Conservation (phyloP, 306 rosid species). For the Biancaea sappan region DNA sequence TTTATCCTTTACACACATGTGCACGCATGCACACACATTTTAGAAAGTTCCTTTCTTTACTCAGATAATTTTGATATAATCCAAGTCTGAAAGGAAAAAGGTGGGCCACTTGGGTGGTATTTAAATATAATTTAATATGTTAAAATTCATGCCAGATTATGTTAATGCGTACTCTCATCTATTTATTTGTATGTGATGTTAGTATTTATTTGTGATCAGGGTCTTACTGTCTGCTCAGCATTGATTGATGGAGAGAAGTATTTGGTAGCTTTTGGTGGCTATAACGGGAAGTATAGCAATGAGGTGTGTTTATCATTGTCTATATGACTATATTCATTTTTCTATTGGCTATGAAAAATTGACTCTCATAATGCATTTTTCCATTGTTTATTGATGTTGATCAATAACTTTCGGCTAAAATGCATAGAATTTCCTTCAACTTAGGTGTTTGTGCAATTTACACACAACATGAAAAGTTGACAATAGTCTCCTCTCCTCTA, state of each 20-base stretch:
- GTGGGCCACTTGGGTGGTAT: background rate
- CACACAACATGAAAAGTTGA: too few relatives aligned
- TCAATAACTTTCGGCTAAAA: too few relatives aligned
- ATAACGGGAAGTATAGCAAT: conserved; percentile 93
- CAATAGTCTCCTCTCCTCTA: too few relatives aligned
- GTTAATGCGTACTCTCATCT: conserved; percentile 18
- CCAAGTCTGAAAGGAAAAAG: background rate
- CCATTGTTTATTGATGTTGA: background rate
- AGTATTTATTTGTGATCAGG: conserved; percentile 58
- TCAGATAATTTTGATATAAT: background rate
- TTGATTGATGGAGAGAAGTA: conserved; percentile 69
- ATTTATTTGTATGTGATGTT: conserved; percentile 26
- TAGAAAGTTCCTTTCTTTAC: background rate
- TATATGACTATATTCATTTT: background rate
- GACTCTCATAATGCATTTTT: background rate
- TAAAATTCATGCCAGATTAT: conserved; percentile 17
- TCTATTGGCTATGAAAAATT: background rate
- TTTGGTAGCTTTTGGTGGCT: conserved; percentile 95
- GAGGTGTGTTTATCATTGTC: conserved; percentile 59
- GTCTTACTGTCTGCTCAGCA: conserved; percentile 75
- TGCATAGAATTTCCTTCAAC: too few relatives aligned
- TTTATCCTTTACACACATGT: background rate
- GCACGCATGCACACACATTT: background rate
- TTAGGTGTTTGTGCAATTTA: too few relatives aligned
- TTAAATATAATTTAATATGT: conserved; percentile 32